These are phyloP conservation scores for Acrodontium crateriforme DNA, from an alignment of 2,329 filamentous ascomycete genomes.

Conservation along the genomic window DNA sequence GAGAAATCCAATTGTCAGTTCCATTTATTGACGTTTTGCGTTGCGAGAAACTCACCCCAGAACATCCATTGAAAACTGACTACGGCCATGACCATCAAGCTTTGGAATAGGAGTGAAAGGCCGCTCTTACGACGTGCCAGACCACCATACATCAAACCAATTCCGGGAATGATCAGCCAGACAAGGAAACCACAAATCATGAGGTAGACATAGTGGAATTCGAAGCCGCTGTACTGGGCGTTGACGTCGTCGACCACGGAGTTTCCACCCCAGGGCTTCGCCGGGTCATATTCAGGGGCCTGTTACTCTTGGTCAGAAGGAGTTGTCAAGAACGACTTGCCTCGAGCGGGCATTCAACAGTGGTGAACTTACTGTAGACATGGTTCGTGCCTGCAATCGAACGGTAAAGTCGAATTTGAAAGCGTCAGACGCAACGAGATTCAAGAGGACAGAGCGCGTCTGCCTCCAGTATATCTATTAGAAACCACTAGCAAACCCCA, in stretches of 20 bases:
- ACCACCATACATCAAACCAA: conserved; percentile 51
- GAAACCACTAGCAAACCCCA: too few relatives aligned
- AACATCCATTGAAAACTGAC: conserved; percentile 50
- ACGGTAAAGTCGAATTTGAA: too few relatives aligned
- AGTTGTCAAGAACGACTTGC: too few relatives aligned
- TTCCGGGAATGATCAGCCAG: conserved; percentile 53
- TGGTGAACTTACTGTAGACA: too few relatives aligned
- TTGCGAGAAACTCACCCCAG: conserved; percentile 23
- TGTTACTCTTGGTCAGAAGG: too few relatives aligned
- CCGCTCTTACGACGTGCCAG: conserved; percentile 49
- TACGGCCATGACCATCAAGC: conserved; percentile 43
- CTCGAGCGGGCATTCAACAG: too few relatives aligned
- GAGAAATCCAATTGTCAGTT: conserved; percentile 38
- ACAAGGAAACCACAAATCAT: conserved; percentile 46
- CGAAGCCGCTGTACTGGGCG: conserved; percentile 42
- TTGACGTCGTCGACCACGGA: conserved; percentile 42
- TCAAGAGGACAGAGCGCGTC: too few relatives aligned
- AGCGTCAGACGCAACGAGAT: too few relatives aligned
- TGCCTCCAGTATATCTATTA: too few relatives aligned
- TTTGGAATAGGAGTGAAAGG: conserved; percentile 48
- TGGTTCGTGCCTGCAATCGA: too few relatives aligned
- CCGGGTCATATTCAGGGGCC: conserved; percentile 28
- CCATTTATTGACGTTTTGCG: conserved; percentile 1
- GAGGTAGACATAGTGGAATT: conserved; percentile 49
- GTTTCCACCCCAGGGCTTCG: conserved; percentile 41